Evolutionary conservation across 768 basidiomycete species (phyloP), one percentile per base, ranked within the genome.

Genomic region (Pulveroboletus frians): DNA sequence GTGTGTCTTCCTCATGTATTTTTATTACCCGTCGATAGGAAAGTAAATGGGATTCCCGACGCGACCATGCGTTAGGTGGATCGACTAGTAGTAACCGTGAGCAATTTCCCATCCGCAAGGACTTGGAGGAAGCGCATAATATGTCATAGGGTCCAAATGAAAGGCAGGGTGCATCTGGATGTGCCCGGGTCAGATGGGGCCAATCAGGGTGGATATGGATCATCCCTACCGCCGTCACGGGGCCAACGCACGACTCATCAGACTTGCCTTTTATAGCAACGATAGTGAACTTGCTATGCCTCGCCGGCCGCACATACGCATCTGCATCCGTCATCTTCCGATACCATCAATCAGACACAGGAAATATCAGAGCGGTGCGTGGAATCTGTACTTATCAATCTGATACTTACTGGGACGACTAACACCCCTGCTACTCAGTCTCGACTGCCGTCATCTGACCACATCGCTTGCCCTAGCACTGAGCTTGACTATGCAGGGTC

Each of bases 91-190:
- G 37, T 26, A 26, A 26, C 23, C 23, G 14, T 36, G 13, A 15
- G 34, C 31, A 23, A 35, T 17, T 40, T 46, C 9, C 17, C 37
- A 26, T 40, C 39, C 20, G 41, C 48, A 43, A 39, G 42, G 21
- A 20, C 31, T 21, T 27, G 26, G 23, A 11, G 27, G 9, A 30
- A 13, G 35, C 27, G n/a, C 21, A 45, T 47, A 32, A 32, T 43
- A 20, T 44, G 46, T 53, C 47, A 56, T 49, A 56, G 57, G 60
- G 60, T 53, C 48, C 32, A 45, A 14, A 54, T 46, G 50, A 55
- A 43, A 41, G 43, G n/a, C 29, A 49, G 27, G 35, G 39, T 21
- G 40, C 10, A 18, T 6, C 5, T 26, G 23, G 23, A 26, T 26
- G 23, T 6, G 5, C 21, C 23, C 27, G 34, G 32, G 7, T 36